These are phyloP conservation scores for Cladorrhinum samala DNA, from an alignment of 495 filamentous ascomycete species.

Conservation along the genomic window DNA sequence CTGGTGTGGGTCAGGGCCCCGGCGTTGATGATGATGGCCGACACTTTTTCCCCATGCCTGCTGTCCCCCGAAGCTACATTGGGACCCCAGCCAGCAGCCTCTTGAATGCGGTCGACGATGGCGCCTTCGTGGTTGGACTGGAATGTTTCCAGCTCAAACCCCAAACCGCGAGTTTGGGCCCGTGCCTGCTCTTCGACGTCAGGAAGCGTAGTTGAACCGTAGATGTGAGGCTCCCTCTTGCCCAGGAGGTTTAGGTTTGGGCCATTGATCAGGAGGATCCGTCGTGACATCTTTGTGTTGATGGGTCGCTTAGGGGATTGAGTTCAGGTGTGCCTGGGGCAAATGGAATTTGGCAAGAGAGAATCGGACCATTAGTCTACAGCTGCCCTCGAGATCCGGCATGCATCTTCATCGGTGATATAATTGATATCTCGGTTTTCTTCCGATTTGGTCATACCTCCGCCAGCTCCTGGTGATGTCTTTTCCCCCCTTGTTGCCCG, in stretches of 20 bases:
- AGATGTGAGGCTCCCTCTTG: conserved; percentile 63
- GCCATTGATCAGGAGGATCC: conserved; percentile 70
- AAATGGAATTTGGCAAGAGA: not conserved
- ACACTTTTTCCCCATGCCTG: conserved; percentile 27
- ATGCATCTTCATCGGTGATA: too few relatives aligned
- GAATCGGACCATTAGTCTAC: too few relatives aligned
- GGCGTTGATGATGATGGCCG: conserved; percentile 63
- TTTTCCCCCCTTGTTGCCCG: too few relatives aligned
- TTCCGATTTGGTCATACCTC: too few relatives aligned
- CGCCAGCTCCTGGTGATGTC: not conserved
- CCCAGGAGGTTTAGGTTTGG: conserved; percentile 78
- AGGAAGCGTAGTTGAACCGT: conserved; percentile 57
- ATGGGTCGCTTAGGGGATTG: not conserved
- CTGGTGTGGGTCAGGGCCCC: conserved; percentile 64
- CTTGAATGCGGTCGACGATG: conserved; percentile 56
- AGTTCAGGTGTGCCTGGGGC: not conserved
- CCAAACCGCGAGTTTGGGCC: conserved; percentile 37
- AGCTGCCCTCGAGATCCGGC: too few relatives aligned
- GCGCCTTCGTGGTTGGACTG: conserved; percentile 66
- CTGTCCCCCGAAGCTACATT: conserved; percentile 13
- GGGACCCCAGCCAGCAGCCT: conserved; percentile 34
- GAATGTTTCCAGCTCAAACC: conserved; percentile 44
- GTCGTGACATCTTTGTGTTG: conserved; percentile 34
- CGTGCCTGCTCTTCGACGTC: conserved; percentile 46
- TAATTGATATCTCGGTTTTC: too few relatives aligned